phyloP scores from a whole-genome alignment of 768 basidiomycete genomes.

The Agaricus blazei region DNA sequence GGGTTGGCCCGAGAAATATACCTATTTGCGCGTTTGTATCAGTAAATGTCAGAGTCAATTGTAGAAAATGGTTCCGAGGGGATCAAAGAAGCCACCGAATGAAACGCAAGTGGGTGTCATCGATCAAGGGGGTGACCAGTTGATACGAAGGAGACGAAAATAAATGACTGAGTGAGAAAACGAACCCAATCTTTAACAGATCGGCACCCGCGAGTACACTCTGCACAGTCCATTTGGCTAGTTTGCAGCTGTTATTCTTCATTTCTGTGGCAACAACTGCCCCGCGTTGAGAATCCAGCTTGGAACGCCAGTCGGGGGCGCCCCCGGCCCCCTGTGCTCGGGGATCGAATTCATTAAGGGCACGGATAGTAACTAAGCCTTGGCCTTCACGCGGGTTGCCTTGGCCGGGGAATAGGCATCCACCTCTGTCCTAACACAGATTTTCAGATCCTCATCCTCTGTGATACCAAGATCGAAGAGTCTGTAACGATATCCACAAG shows the following conservation, averaged over 20 bases:
- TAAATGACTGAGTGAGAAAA: slow-evolving; percentile 9
- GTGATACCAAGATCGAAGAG: slow-evolving; percentile 89
- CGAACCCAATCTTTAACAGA: slow-evolving; percentile 91
- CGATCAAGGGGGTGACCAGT: slow-evolving; percentile 1
- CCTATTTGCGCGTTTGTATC: slow-evolving; percentile 34
- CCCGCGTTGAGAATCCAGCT: slow-evolving; percentile 92
- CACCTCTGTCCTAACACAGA: slow-evolving; percentile 94
- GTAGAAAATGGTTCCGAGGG: slow-evolving; percentile 11
- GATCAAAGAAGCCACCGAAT: slow-evolving; percentile 8
- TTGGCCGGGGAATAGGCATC: slow-evolving; percentile 76
- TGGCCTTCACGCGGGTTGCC: slow-evolving; percentile 63
- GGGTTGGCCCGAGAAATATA: slow-evolving; percentile 94
- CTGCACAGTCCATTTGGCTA: slow-evolving; percentile 97
- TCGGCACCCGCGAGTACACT: slow-evolving; percentile 94
- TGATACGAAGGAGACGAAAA: slow-evolving; percentile 6
- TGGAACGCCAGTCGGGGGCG: slow-evolving; percentile 98
- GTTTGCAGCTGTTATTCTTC: slow-evolving; percentile 99
- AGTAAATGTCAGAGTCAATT: slow-evolving; percentile 12
- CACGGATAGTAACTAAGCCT: slow-evolving; percentile 85
- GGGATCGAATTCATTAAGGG: slow-evolving; percentile 95
- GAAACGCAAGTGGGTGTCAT: slow-evolving; percentile 5
- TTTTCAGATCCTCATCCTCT: slow-evolving; percentile 86
- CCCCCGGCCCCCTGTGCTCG: slow-evolving; percentile 87
- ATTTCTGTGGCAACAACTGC: slow-evolving; percentile 99
- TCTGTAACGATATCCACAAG: slow-evolving; percentile 94